Evolutionary conservation across 257 asterid species (phyloP), one percentile per base, ranked within the genome.

Genomic region (Galeopsis tetrahit): DNA sequence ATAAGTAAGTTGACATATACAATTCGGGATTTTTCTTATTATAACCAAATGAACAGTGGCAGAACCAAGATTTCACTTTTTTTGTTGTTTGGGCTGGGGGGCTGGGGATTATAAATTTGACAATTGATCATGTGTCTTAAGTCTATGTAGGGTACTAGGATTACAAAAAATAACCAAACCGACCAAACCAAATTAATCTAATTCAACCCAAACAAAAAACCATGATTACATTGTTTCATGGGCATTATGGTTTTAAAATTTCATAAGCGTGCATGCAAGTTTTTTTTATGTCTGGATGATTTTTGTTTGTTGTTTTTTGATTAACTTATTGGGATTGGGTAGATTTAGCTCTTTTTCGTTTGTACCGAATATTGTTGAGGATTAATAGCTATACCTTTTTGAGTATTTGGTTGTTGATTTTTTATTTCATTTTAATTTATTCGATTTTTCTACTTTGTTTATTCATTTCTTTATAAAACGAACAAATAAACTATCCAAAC

Each of bases 1-100:
- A 88, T 95, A 87, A 90, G 99, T 95, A 84, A 92, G 99, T 87
- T 66, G 65, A 46, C 21, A 9, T 42, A 5, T 69, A 59, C 67
- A 33, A 49, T 58, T 55, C 39, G 8, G 56, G 5, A 52, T 15
- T 11, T 15, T 11, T 7, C 59, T 52, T 52, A 3, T 52, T 52
- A 14, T 52, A 17, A 17, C 17, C 15, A 28, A 66, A 68, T 21
- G 56, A 62, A 36, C 14, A 2, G 14, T 31, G 8, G 58, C 65
- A 63, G 31, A 48, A 7, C 21, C 21, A 13, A 13, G 17, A 48
- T n/a, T 11, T 46, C 53, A 46, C 44, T 39, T 57, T 43, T 7
- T 43, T 7, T 44, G 36, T 57, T 4, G 31, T 64, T 44, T n/a
- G 64, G n/a, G n/a, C n/a, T n/a, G n/a, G n/a, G n/a, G 53, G 32